phyloP scores from a whole-genome alignment of 2,329 filamentous ascomycete genomes.

The Xylaria arbuscula region DNA sequence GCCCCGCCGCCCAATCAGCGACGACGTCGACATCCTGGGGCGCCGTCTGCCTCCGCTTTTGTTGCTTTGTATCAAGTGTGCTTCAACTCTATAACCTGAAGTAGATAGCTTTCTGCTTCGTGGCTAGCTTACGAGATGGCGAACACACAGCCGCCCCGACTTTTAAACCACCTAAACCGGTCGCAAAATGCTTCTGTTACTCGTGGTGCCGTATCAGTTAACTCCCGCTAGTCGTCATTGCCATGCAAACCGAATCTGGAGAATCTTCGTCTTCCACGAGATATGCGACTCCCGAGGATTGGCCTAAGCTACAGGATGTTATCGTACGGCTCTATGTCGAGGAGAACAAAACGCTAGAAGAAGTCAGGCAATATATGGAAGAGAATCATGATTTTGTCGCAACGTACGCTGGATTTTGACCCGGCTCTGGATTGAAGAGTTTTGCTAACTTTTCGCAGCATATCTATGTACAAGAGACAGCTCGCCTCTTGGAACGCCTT shows the following conservation, averaged over 20 bases:
- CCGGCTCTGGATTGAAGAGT: background rate
- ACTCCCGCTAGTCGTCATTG: conserved; percentile 32
- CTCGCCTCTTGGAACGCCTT: conserved; percentile 47
- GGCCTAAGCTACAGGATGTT: conserved; percentile 42
- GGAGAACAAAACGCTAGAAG: conserved; percentile 48
- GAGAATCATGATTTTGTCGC: conserved; percentile 46
- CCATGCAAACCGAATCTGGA: conserved; percentile 41
- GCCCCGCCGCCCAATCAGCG: conserved; percentile 41
- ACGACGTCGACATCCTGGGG: conserved; percentile 28
- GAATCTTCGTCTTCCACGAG: conserved; percentile 38
- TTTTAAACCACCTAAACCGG: conserved; percentile 36
- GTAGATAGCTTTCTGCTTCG: conserved; percentile 35
- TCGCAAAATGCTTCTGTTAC: conserved; percentile 34
- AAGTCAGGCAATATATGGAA: conserved; percentile 47
- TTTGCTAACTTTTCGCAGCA: conserved; percentile 39
- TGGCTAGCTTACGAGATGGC: conserved; percentile 39
- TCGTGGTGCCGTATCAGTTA: conserved; percentile 28
- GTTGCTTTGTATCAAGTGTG: conserved; percentile 39
- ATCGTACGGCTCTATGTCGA: conserved; percentile 47
- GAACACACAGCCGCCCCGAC: conserved; percentile 30
- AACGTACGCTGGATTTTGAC: conserved; percentile 41
- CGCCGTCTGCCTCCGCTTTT: conserved; percentile 42
- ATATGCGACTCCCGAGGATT: conserved; percentile 45
- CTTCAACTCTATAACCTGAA: conserved; percentile 39
- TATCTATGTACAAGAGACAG: conserved; percentile 49